Base-by-base conservation (phyloP, 2,329 filamentous ascomycete species). In the Ustulina deusta region DNA sequence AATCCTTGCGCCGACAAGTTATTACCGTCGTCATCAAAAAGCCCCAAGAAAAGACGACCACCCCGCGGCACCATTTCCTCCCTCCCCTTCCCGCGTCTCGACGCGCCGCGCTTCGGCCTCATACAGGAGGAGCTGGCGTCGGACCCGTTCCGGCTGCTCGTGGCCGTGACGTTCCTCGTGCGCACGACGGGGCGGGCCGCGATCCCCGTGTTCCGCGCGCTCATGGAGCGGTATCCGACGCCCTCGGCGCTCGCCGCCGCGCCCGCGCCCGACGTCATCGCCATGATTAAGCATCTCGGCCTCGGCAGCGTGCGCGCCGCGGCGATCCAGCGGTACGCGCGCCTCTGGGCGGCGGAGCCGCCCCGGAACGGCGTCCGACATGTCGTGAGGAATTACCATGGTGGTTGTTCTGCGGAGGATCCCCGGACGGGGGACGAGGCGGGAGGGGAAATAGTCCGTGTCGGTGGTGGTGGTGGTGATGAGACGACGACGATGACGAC, bases 91-190 rank as follows among this genome's bases (percentile, higher is more conserved):
- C 92, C 93, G 0, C 86, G 89, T 0, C 86, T 94, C 38, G 84
- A 85, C 7, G 83, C 87, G 0, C 76, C 83, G 0, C 78, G 75
- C 6, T 97, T 97, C 76, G 94, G 94, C 0, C 85, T 97, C 1
- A 89, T 97, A 42, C 94, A 97, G 77, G 94, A 97, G 77, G 86
- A 90, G 70, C 86, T 97, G 17, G 89, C 89, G 1, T 79, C 87
- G 57, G 86, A 93, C 64, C 91, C 94, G 0, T 97, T 97, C 78
- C 90, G 89, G 71, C 86, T 97, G 1, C 86, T 97, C 1, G 84
- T 97, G 34, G 93, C 92, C 13, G 90, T 94, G 5, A 93, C 93
- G 0, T 94, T 97, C 74, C 88, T 97, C 34, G 95, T 95, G 78
- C 90, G 91, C 66, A 97, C 94, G 0, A 85, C 88, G 2, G 94